Conservation (phyloP, 129 eudicot species). For the Arctium lappa region DNA sequence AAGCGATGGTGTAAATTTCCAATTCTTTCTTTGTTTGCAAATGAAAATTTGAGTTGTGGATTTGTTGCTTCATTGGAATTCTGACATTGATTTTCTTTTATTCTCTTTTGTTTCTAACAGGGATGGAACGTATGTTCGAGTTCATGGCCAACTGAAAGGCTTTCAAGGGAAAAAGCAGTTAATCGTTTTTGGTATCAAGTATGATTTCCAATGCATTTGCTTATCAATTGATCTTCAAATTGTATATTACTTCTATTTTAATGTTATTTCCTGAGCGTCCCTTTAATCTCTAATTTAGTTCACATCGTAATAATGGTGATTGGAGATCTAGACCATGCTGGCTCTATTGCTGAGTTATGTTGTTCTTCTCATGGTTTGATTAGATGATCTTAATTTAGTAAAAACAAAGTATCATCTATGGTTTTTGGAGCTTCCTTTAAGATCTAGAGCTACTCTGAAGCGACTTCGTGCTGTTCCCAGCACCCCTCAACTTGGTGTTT, state of each 20-base stretch:
- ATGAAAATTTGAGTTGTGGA: not conserved
- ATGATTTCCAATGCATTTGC: conserved; percentile 8
- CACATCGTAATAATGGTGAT: not conserved
- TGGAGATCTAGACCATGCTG: not conserved
- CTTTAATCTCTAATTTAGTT: not conserved
- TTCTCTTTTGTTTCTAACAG: conserved; percentile 24
- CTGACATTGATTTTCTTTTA: not conserved
- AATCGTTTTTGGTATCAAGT: conserved; percentile 75
- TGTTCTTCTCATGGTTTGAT: not conserved
- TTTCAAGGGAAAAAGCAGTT: conserved; percentile 85
- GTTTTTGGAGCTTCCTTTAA: not conserved
- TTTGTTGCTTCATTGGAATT: not conserved
- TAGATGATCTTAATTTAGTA: not conserved
- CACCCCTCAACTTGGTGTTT: not conserved
- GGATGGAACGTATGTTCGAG: conserved; percentile 74
- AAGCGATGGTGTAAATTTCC: conserved; percentile 38
- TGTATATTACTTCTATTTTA: not conserved
- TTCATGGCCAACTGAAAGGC: conserved; percentile 83
- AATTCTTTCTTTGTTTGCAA: not conserved
- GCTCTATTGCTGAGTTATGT: not conserved
- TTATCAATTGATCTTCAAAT: not conserved
- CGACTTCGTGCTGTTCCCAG: not conserved
- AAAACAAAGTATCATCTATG: not conserved
- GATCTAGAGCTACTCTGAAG: not conserved
- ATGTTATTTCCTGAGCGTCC: not conserved